Evolutionary conservation across 306 rosid species (phyloP), one percentile per base, ranked within the genome.

Genomic region (Dalbergia cochinchinensis): DNA sequence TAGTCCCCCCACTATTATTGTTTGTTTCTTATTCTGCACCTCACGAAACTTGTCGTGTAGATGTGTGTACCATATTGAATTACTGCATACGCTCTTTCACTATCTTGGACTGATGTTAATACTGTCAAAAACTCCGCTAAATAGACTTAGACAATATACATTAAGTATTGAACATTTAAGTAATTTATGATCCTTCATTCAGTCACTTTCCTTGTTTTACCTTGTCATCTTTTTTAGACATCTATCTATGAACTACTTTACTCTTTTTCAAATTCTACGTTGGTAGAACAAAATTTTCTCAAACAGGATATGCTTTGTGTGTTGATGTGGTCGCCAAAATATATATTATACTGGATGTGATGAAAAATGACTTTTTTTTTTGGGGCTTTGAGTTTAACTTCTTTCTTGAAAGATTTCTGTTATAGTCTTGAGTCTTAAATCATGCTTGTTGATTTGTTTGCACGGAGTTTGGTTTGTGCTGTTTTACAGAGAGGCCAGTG

Each of bases 1-100:
- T 53, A 78, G 55, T 81, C 66, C 80, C 74, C 76, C 20, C n/a
- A 48, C 33, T 37, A 33, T 65, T 61, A 78, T 12, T 78, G 31
- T 79, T 62, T 80, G 41, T 65, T 85, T 86, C 81, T 67, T 64
- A 73, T 77, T 81, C 82, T 68, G 83, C 81, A 67, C 87, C 90
- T 80, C 90, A 83, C 84, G 87, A 85, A 87, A 89, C 95, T 89
- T 80, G 31, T 83, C 80, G 82, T 87, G 91, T 86, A 80, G 86
- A 77, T 82, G 91, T 88, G 89, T 89, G 93, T 90, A 85, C 83
- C 60, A 83, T 86, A 85, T 88, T 85, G 79, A 84, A 82, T 82
- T 83, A 82, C 83, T 80, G 48, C 61, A 54, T 78, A 74, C 81
- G 71, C 83, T 83, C 84, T 39, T 86, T 71, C 71, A 74, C 88